Conservation (phyloP, 805 yeast genomes). For the Candida bentonensis region DNA sequence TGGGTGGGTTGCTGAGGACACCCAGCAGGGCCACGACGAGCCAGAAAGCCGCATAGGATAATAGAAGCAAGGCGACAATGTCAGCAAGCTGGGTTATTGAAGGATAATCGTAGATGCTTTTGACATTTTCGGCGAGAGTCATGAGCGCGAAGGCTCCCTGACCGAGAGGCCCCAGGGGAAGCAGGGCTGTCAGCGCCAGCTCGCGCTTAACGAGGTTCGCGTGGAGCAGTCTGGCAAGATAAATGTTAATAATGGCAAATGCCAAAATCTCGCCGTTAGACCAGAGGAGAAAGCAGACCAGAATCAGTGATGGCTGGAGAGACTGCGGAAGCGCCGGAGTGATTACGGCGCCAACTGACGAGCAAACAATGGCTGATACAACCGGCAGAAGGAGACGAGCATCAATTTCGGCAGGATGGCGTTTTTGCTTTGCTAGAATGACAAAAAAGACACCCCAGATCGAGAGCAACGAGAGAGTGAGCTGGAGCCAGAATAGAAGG, state of each 20-base stretch:
- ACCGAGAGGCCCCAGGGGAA: slow-evolving; percentile 75
- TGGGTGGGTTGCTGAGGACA: slow-evolving; percentile 21
- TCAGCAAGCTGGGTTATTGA: slow-evolving; percentile 21
- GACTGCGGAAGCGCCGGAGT: slow-evolving; percentile 28
- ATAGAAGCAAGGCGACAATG: slow-evolving; percentile 29
- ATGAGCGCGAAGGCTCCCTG: slow-evolving; percentile 67
- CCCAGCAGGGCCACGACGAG: slow-evolving; percentile 30
- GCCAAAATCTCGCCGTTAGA: slow-evolving; percentile 53
- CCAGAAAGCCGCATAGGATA: slow-evolving; percentile 47
- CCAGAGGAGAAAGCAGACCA: slow-evolving; percentile 49
- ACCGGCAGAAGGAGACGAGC: slow-evolving; percentile 56
- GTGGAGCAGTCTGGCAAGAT: slow-evolving; percentile 43
- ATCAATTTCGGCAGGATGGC: slow-evolving; percentile 28
- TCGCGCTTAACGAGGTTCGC: slow-evolving; percentile 35
- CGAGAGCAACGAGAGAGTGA: slow-evolving; percentile 25
- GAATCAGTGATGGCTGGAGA: slow-evolving; percentile 37
- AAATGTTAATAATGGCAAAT: slow-evolving; percentile 39
- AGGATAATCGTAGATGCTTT: slow-evolving; percentile 15
- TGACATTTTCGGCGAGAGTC: slow-evolving; percentile 34
- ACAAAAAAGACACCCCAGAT: slow-evolving; percentile 26
- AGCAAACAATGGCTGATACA: slow-evolving; percentile 63
- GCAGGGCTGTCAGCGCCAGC: neutral
- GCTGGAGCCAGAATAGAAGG: slow-evolving; percentile 7
- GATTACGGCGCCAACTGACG: slow-evolving; percentile 52
- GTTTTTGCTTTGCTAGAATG: slow-evolving; percentile 27